Evolutionary conservation across 306 rosid genomes (phyloP), one percentile per base, ranked within the genome.

Genomic region (Astragalus membranaceus): DNA sequence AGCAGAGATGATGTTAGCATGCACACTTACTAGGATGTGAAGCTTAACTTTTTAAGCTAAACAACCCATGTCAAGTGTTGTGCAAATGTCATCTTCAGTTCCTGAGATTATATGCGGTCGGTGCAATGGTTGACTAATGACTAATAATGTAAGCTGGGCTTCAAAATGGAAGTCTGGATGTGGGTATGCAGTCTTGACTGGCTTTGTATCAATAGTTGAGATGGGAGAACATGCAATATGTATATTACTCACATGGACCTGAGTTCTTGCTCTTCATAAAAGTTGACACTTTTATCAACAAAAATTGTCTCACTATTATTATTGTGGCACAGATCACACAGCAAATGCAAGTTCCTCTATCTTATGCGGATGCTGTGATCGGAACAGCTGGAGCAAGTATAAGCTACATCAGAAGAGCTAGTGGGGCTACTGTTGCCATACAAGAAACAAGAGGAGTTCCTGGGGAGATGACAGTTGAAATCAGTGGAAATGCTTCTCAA

Each of bases 401-500:
- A 80, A 95, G 99, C 82, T 95, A 95, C 82, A 95, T 91, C 49
- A 86, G 99, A 72, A 85, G 99, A 23, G 96, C 92, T 55, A 95
- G 99, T 76, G 97, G 97, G 59, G 95, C 99, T 47, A 91, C 96
- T 23, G 97, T 95, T 53, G 79, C 99, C 15, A 91, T 95, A 32
- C 97, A 95, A 80, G 99, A 95, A 85, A 83, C 97, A 3, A 83
- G 96, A 82, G 99, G 97, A 73, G 97, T 89, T 78, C 99, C 97
- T 35, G 94, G 95, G 65, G 97, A 95, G 83, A 95, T 95, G 99
- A 95, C 99, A 8, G 99, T 91, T 77, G 99, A 95, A 78, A 86
- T 95, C 50, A 91, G 96, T 77, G 97, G 99, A 69, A 82, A 91
- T 72, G 95, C 97, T 79, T 82, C 97, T 66, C 95, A 91, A 78